Evolutionary conservation across 2,329 filamentous ascomycete genomes (phyloP), one percentile per base, ranked within the genome.

Genomic region (Fusarium sp.): DNA sequence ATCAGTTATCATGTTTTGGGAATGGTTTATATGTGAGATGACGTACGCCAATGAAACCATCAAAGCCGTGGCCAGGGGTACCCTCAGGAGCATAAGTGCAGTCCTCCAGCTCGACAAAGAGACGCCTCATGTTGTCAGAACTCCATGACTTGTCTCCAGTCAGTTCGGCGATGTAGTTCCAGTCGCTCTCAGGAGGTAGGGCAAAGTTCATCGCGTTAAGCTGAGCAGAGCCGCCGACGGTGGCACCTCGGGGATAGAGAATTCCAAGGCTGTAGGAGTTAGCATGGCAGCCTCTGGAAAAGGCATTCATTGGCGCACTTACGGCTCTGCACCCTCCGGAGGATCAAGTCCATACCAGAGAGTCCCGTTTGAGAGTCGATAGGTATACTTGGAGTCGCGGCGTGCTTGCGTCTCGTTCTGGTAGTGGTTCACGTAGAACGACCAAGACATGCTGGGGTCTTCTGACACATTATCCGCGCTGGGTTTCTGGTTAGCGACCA

Each of bases 371-470:
- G 67, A 45, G 1, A 74, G 68, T 1, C 54, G 33, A 10, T 79
- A 79, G 2, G 69, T 72, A 38, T 58, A 79, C 37, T 77, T 79
- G 20, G 62, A 66, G 27, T 79, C 76, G 22, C 75, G 43, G 0
- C 52, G 59, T 0, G 74, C 76, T 27, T 77, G 72, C 0, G 72
- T 74, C 6, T 72, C 64, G 30, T 79, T 75, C 37, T 70, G 80
- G 75, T 90, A 91, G 79, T 92, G 90, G 64, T 87, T 86, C 54
- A 91, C 89, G 66, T 86, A 92, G 81, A 89, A 91, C 77, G 89
- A 85, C 90, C 90, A 92, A 0, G 77, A 72, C 63, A 78, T 78
- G 33, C 20, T 66, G 0, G 69, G 67, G 2, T 72, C 22, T 30
- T 78, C 74, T 1, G 75, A 30, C 2, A 66, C 69, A 3, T 8